These are phyloP conservation scores for Pilasporangium apinafurcum DNA, from an alignment of 352 stramenopile species.

Conservation along the genomic window DNA sequence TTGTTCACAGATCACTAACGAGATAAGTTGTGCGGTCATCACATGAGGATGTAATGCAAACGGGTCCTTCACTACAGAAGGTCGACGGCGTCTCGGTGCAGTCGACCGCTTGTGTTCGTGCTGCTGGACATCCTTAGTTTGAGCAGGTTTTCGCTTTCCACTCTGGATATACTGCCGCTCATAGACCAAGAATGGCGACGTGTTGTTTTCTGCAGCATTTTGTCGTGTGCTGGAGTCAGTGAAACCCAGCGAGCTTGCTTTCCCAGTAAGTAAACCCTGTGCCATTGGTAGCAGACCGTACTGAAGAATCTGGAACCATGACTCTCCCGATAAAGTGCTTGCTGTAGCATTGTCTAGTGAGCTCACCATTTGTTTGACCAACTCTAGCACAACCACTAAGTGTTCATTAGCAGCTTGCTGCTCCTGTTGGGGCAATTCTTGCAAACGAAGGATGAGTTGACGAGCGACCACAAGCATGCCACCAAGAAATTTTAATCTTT, in stretches of 20 bases:
- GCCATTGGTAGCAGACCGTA: conserved; percentile 51
- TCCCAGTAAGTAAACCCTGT: conserved; percentile 37
- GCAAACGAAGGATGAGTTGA: conserved; percentile 31
- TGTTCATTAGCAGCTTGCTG: conserved; percentile 31
- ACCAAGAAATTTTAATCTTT: conserved; percentile 45
- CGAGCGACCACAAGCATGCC: conserved; percentile 49
- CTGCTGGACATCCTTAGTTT: conserved; percentile 3
- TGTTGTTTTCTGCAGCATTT: not conserved
- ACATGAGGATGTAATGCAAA: conserved; percentile 49
- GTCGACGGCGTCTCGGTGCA: conserved; percentile 12
- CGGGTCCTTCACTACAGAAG: conserved; percentile 57
- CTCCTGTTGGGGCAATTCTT: conserved; percentile 15
- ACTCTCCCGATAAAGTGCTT: conserved; percentile 23
- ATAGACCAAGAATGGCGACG: conserved; percentile 25
- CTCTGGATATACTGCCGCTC: conserved; percentile 27
- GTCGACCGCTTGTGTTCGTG: not conserved
- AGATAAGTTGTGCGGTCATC: conserved; percentile 53
- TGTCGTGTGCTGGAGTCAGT: no score
- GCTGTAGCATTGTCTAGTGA: conserved; percentile 21
- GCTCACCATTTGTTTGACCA: conserved; percentile 44
- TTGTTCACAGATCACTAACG: conserved; percentile 54
- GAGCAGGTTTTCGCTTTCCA: not conserved
- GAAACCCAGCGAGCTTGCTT: no score
- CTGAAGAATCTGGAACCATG: conserved; percentile 57
- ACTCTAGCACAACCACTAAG: conserved; percentile 34